phyloP scores from a whole-genome alignment of 139 green algal genomes.

The Zygnema cylindricum region DNA sequence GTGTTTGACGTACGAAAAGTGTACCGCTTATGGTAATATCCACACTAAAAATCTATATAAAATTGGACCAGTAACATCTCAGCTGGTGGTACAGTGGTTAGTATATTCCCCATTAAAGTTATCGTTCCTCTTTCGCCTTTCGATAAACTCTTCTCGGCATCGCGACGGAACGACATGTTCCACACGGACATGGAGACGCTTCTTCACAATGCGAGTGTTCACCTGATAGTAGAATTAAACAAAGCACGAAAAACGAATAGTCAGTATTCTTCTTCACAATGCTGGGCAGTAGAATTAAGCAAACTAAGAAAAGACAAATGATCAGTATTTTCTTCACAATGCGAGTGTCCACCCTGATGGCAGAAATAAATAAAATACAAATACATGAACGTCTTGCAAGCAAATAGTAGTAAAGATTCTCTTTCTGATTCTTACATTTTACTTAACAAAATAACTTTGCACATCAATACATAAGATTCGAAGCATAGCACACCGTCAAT shows the following conservation, averaged over 20 bases:
- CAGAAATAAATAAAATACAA: not conserved
- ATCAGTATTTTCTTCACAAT: too few relatives aligned
- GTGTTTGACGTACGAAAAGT: too few relatives aligned
- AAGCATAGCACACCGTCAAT: too few relatives aligned
- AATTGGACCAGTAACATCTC: too few relatives aligned
- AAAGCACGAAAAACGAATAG: not conserved
- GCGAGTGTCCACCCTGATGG: not conserved
- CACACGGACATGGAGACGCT: constrained; percentile 96
- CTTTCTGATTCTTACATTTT: too few relatives aligned
- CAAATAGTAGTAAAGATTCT: too few relatives aligned
- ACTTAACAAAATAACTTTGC: too few relatives aligned
- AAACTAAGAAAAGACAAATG: not conserved
- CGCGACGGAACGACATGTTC: constrained; percentile 92
- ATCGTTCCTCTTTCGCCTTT: constrained; percentile 84
- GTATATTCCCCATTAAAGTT: constrained; percentile 56
- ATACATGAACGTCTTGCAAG: not conserved
- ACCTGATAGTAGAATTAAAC: constrained; percentile 71
- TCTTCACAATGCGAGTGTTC: constrained; percentile 86
- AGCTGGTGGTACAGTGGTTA: too few relatives aligned
- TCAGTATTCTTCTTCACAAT: not conserved
- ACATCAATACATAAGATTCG: too few relatives aligned
- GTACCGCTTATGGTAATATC: too few relatives aligned
- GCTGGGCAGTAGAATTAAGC: not conserved
- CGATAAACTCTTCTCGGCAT: constrained; percentile 96
- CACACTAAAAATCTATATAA: too few relatives aligned